Conservation (phyloP, 2,329 filamentous ascomycete species). For the Byssothecium circinans region DNA sequence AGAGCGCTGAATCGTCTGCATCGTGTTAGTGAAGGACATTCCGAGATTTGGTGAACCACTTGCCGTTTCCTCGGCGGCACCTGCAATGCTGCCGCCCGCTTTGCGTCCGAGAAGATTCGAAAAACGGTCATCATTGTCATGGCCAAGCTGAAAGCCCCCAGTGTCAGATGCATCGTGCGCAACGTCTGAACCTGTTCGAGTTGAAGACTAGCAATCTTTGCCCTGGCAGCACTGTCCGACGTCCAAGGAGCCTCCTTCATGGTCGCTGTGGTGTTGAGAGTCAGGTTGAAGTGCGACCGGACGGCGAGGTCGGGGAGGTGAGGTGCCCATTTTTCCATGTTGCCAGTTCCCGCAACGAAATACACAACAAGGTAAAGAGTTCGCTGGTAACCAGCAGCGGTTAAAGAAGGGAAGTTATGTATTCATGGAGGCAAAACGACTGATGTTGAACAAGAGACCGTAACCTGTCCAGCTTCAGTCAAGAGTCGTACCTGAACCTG, state of each 20-base stretch:
- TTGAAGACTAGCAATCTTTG: slow-evolving; percentile 39
- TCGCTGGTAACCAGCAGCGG: slow-evolving; percentile 47
- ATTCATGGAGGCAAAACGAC: slow-evolving; percentile 42
- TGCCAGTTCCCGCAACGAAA: slow-evolving; percentile 32
- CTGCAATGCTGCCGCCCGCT: slow-evolving; percentile 37
- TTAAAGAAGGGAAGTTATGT: slow-evolving; percentile 36
- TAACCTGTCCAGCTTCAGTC: slow-evolving; percentile 41
- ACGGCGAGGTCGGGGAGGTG: slow-evolving; percentile 34
- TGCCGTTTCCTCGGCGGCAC: slow-evolving; percentile 37
- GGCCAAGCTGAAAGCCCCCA: slow-evolving; percentile 44
- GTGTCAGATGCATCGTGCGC: slow-evolving; percentile 43
- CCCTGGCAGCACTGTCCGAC: slow-evolving; percentile 32
- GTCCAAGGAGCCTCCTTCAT: slow-evolving; percentile 34
- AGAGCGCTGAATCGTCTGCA: slow-evolving; percentile 40
- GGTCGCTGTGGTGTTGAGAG: slow-evolving; percentile 36
- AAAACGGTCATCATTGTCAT: slow-evolving; percentile 39
- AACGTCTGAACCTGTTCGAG: slow-evolving; percentile 42
- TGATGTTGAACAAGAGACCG: slow-evolving; percentile 37
- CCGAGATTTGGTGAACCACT: slow-evolving; percentile 6
- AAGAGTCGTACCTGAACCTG: slow-evolving; percentile 41
- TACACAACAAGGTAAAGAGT: slow-evolving; percentile 32
- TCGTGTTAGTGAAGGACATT: slow-evolving; percentile 14
- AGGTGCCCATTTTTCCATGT: slow-evolving; percentile 43
- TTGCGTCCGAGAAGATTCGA: slow-evolving; percentile 43
- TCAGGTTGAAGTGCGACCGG: slow-evolving; percentile 44